These are phyloP conservation scores for Mortierella claussenii DNA, from an alignment of 192 early-diverging fungal species.

Conservation along the genomic window DNA sequence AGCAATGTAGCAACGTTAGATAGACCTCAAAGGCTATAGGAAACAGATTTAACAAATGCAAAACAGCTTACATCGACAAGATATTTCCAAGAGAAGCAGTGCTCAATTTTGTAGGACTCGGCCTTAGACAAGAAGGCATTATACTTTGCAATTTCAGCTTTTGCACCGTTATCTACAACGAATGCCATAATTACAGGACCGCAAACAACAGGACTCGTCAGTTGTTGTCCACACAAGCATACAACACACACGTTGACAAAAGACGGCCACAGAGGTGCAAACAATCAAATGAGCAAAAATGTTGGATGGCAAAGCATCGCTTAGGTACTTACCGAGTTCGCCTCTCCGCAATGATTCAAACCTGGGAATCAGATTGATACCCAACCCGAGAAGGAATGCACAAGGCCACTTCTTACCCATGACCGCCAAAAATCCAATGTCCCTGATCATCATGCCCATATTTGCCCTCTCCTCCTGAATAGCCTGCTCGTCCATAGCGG, in stretches of 20 bases:
- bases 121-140: constrained; percentile 43
- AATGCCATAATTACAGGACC: too few species aligned
- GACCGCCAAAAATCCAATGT: constrained; percentile 59
- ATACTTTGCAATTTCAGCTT: constrained; percentile 28
- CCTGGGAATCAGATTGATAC: constrained; percentile 55
- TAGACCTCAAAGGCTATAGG: too few species aligned
- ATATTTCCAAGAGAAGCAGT: constrained; percentile 60
- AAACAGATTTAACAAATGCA: too few species aligned
- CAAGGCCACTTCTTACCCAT: constrained; percentile 66
- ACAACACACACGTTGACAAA: too few species aligned
- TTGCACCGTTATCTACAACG: constrained; percentile 14
- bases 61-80: constrained; percentile 57
- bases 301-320: not conserved
- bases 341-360: constrained; percentile 34
- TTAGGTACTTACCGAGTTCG: constrained; percentile 12
- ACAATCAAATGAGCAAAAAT: too few species aligned
- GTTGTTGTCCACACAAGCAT: not conserved
- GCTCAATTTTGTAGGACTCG: constrained; percentile 51
- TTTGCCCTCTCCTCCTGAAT: constrained; percentile 19
- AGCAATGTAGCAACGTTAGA: too few species aligned
- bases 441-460: constrained; percentile 72
- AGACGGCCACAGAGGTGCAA: too few species aligned
- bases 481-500: constrained; percentile 3
- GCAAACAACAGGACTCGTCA: not conserved
- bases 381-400: constrained; percentile 59